Evolutionary conservation across 2,329 filamentous ascomycete species (phyloP).

Genomic region (Lasiodiplodia theobromae): DNA sequence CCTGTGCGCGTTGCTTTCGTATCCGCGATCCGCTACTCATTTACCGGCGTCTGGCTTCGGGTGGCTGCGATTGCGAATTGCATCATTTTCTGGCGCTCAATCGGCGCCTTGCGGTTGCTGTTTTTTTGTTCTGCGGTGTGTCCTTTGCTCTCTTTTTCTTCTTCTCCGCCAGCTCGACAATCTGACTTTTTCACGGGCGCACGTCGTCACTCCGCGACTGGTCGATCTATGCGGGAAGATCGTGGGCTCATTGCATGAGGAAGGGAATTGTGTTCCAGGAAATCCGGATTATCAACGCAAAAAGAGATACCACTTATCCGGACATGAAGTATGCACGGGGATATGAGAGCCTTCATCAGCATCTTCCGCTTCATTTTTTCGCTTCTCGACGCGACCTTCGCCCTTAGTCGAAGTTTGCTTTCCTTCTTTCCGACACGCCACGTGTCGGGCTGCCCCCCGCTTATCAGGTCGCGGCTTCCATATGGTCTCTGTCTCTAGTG

Average conservation of each 20-base stretch:
- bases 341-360: slow-evolving; percentile 26
- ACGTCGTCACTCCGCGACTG: slow-evolving; percentile 17
- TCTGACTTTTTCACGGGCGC: slow-evolving; percentile 25
- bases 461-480: slow-evolving; percentile 24
- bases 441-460: slow-evolving; percentile 11
- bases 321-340: slow-evolving; percentile 27
- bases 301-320: slow-evolving; percentile 28
- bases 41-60: slow-evolving; percentile 19
- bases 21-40: neutral
- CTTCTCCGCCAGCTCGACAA: slow-evolving; percentile 17
- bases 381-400: slow-evolving; percentile 11
- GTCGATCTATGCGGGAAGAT: slow-evolving; percentile 20
- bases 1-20: slow-evolving; percentile 7
- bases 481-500: slow-evolving; percentile 13
- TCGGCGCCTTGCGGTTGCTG: slow-evolving; percentile 14
- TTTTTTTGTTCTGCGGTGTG: slow-evolving; percentile 15
- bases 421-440: slow-evolving; percentile 13
- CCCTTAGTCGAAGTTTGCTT: slow-evolving; percentile 11
- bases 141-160: slow-evolving; percentile 18
- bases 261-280: slow-evolving; percentile 22
- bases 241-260: slow-evolving; percentile 25
- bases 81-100: slow-evolving; percentile 24
- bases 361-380: slow-evolving; percentile 22
- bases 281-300: slow-evolving; percentile 24
- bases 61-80: slow-evolving; percentile 8